Conservation (phyloP, 1,284 basidiomycete genomes). For the Psilocybe mexicana region DNA sequence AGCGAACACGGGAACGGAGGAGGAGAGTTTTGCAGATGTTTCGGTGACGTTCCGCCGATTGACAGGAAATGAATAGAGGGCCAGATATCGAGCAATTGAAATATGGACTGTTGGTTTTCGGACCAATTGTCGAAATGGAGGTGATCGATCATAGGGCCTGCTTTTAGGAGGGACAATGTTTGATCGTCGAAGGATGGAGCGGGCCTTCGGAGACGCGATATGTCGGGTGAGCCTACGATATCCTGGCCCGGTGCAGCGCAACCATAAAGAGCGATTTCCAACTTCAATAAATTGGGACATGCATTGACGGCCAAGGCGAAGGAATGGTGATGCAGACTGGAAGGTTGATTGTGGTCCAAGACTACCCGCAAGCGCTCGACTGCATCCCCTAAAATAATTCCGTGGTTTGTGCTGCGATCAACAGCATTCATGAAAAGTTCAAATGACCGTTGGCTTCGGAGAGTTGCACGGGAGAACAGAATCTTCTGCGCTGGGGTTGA, state of each 20-base stretch:
- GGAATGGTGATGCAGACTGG: slow-evolving; percentile 50
- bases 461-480: slow-evolving; percentile 57
- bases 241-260: slow-evolving; percentile 47
- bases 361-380: slow-evolving; percentile 55
- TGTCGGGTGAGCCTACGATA: slow-evolving; percentile 45
- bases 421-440: slow-evolving; percentile 54
- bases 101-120: slow-evolving; percentile 54
- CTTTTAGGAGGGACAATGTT: slow-evolving; percentile 51
- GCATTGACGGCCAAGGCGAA: slow-evolving; percentile 57
- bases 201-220: slow-evolving; percentile 47
- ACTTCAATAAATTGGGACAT: slow-evolving; percentile 58
- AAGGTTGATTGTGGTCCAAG: slow-evolving; percentile 68
- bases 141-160: slow-evolving; percentile 54
- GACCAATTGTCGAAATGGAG: slow-evolving; percentile 72
- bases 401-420: slow-evolving; percentile 44
- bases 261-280: slow-evolving; percentile 62
- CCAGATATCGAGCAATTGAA: slow-evolving; percentile 64
- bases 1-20: slow-evolving; percentile 48
- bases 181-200: slow-evolving; percentile 56
- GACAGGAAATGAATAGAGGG: slow-evolving; percentile 54
- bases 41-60: slow-evolving; percentile 60
- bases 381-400: slow-evolving; percentile 49
- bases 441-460: slow-evolving; percentile 53
- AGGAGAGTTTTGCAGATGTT: slow-evolving; percentile 43
- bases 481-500: slow-evolving; percentile 59